phyloP scores from a whole-genome alignment of 2,329 filamentous ascomycete species.

The Didymella pomorum region DNA sequence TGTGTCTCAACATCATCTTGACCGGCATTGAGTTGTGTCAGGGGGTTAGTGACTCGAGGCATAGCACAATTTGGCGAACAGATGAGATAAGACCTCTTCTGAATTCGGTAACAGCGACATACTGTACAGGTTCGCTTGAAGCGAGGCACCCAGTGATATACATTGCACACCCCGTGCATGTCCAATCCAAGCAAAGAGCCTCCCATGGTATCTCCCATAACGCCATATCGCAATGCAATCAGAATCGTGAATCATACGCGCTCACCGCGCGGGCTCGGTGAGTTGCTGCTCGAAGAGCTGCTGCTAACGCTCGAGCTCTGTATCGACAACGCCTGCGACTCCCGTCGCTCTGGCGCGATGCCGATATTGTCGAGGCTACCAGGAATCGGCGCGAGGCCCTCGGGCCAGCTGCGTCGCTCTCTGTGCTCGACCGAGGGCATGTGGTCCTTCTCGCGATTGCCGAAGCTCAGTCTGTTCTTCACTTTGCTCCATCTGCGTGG shows the following conservation, averaged over 20 bases:
- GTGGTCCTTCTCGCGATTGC: constrained; percentile 28
- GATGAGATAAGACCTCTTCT: neutral
- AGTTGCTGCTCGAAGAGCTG: neutral
- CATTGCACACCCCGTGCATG: neutral
- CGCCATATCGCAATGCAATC: constrained; percentile 25
- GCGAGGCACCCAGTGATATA: neutral
- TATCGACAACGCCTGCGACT: constrained; percentile 13
- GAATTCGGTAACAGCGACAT: neutral
- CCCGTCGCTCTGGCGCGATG: constrained; percentile 8
- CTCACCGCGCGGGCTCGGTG: constrained; percentile 5
- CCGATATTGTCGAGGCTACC: constrained; percentile 4
- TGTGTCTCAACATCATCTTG: neutral
- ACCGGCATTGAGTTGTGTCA: neutral
- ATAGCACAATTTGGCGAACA: neutral
- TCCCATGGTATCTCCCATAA: constrained; percentile 32
- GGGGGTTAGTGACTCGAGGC: neutral
- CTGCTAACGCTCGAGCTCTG: constrained; percentile 12
- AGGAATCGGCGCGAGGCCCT: constrained; percentile 29
- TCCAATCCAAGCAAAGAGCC: constrained; percentile 11
- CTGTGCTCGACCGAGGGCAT: constrained; percentile 44
- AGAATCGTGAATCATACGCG: constrained; percentile 14
- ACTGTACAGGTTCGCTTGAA: neutral
- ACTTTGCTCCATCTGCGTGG: constrained; percentile 35
- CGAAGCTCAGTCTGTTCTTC: constrained; percentile 32
- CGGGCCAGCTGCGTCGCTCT: constrained; percentile 44